Base-by-base conservation (phyloP, 208 protist species). In the Leptomonas pyrrhocoris region DNA sequence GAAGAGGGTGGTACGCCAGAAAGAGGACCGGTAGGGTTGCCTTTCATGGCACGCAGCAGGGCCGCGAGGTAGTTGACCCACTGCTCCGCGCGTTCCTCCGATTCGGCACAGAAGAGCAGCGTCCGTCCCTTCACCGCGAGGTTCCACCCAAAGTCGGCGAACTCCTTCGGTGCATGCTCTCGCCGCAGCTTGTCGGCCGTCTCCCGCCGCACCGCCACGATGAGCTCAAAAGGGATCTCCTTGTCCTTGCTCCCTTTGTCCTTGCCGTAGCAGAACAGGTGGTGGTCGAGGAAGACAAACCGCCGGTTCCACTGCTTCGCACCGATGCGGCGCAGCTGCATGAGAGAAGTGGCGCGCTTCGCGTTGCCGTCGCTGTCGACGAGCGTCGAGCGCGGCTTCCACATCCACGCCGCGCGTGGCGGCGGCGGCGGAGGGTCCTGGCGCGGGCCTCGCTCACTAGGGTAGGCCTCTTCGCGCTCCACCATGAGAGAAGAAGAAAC, bases 361-460 rank as follows among this genome's bases (percentile, higher is more conserved):
- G 63, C 54, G 34, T 68, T 21, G 38, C 68, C 69, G 28, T 80
- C 66, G 18, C 58, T 63, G 62, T 76, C 71, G 31, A 75, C 48
- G 23, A 82, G 67, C 46, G 82, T 88, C 0, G 85, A 91, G 19
- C 82, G 79, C 13, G 86, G 83, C 71, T 92, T 92, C 86, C 83
- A 89, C 86, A 89, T 86, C 86, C 86, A 92, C 43, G 79, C 68
- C 30, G 81, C 36, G n/a, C n/a, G n/a, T 23, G 51, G 67, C 28
- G 85, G 79, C 13, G 73, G 45, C 21, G 69, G 38, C 15, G 67
- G 57, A 2, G 57, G 12, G 19, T 36, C 45, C 0, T 30, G 13
- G 2, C 7, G 46, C 0, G 48, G 12, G 30, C 6, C 30, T 27
- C 27, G 45, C 30, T 2, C n/a, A 46, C 58, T 49, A 30, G 42